phyloP scores from a whole-genome alignment of 192 early-diverging fungal genomes.

The Entophlyctis luteolus region DNA sequence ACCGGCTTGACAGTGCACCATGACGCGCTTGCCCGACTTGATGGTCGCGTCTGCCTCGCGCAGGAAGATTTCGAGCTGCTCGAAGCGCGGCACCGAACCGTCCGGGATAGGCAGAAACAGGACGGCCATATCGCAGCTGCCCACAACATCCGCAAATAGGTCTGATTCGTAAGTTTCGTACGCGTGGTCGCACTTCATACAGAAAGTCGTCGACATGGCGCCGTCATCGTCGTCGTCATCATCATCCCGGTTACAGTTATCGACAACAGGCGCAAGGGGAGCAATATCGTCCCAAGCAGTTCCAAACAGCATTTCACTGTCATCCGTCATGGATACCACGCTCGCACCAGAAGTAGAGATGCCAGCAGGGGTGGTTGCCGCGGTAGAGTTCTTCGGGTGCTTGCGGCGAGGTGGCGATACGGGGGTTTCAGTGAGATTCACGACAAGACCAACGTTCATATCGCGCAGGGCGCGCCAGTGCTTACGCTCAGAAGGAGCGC shows the following conservation, averaged over 20 bases:
- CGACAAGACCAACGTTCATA: conserved; percentile 38
- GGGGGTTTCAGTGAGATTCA: conserved; percentile 45
- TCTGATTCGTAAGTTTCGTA: conserved; percentile 30
- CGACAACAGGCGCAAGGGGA: too few species aligned
- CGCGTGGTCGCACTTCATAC: conserved; percentile 15
- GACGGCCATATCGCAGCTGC: conserved; percentile 20
- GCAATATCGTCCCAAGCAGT: neutral
- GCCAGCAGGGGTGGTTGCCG: neutral
- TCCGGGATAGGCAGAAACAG: conserved; percentile 49
- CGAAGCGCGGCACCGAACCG: conserved; percentile 36
- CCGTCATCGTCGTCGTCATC: neutral
- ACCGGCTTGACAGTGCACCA: conserved; percentile 50
- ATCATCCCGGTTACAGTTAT: too few species aligned
- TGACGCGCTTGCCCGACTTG: conserved; percentile 30
- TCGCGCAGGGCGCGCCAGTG: conserved; percentile 37
- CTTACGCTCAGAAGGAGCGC: conserved; percentile 40
- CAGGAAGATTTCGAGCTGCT: conserved; percentile 37
- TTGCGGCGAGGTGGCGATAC: conserved; percentile 19
- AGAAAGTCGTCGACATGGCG: too few species aligned
- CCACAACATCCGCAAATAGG: conserved; percentile 37
- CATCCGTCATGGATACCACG: conserved; percentile 17
- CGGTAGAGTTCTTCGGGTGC: neutral
- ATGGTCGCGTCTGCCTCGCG: conserved; percentile 32
- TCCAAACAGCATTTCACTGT: neutral
- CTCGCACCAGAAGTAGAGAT: too few species aligned